Conservation (phyloP, 148 eudicot genomes). For the Nepenthes mirabilis region DNA sequence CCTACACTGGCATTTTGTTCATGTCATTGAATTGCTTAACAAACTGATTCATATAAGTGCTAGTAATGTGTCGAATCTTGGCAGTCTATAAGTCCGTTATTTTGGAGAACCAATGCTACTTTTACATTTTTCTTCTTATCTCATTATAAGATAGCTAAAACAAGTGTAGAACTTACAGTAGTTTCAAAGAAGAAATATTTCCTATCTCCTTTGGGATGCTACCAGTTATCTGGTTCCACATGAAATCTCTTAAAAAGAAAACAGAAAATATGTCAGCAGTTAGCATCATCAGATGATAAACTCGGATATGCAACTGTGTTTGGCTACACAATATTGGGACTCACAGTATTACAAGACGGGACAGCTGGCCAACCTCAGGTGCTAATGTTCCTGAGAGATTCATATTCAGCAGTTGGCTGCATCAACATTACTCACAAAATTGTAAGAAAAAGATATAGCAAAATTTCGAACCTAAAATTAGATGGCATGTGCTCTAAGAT, state of each 20-base stretch:
- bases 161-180: constrained; percentile 43
- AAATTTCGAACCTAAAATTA: neutral
- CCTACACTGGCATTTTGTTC: too few relatives aligned
- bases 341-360: constrained; percentile 51
- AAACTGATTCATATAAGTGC: too few relatives aligned
- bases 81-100: too few relatives aligned
- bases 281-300: too few relatives aligned
- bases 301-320: too few relatives aligned
- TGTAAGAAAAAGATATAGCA: neutral
- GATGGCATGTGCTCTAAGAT: neutral
- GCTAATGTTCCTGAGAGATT: constrained; percentile 70
- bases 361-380: constrained; percentile 61
- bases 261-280: constrained; percentile 1
- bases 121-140: too few relatives aligned
- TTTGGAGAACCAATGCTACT: too few relatives aligned
- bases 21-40: too few relatives aligned
- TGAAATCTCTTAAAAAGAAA: constrained; percentile 45
- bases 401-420: constrained; percentile 56
- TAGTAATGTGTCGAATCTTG: too few relatives aligned
- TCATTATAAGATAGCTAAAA: neutral
- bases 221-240: constrained; percentile 79
- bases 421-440: constrained; percentile 3
- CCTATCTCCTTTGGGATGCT: constrained; percentile 83
- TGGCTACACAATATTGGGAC: constrained; percentile 6
- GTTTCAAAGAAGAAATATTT: constrained; percentile 43